Base-by-base conservation (phyloP, 2,329 filamentous ascomycete species). In the Xenoacremonium recifei region DNA sequence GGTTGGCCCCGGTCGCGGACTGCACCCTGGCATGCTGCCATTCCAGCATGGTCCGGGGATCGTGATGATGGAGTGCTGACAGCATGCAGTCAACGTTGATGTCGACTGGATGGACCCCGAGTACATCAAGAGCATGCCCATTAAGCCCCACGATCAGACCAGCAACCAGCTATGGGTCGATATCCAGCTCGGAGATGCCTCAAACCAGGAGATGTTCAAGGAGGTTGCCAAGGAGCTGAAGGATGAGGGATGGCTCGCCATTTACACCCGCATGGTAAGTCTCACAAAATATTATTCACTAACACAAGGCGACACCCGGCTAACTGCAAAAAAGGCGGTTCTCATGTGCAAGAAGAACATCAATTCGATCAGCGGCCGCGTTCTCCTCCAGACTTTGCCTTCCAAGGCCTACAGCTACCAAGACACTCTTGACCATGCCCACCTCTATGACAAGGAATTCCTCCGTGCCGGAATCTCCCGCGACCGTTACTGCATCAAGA, bases 41-140 rank as follows among this genome's bases (percentile, higher is more conserved):
- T n/a, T n/a, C n/a, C n/a, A n/a, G n/a, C n/a, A n/a, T n/a, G n/a
- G n/a, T n/a, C n/a, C n/a, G n/a, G n/a, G n/a, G n/a, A n/a, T n/a
- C n/a, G n/a, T n/a, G n/a, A n/a, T n/a, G n/a, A n/a, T n/a, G n/a
- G n/a, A n/a, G n/a, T 13, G 21, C 36, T 43, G 3, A 44, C 20
- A 16, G 1, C 2, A 2, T 4, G 6, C 21, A 76, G 73, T 76
- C 43, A 69, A 76, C 21, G 62, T 76, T 40, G 73, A 76, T 45
- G 69, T 76, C 18, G 73, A 76, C 50, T 74, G 69, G 64, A 76
- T 76, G 72, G 72, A 73, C 44, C 67, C 71, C 1, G 67, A 71
- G 12, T 73, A 69, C 51, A 68, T 73, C 46, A 67, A 67, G 41
- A 57, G 54, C n/a, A 68, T 73, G 55, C 64, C 65, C 10, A 65